These are phyloP conservation scores for Cyclostephanos tholiformis DNA, from an alignment of 108 stramenopile species.

Conservation along the genomic window DNA sequence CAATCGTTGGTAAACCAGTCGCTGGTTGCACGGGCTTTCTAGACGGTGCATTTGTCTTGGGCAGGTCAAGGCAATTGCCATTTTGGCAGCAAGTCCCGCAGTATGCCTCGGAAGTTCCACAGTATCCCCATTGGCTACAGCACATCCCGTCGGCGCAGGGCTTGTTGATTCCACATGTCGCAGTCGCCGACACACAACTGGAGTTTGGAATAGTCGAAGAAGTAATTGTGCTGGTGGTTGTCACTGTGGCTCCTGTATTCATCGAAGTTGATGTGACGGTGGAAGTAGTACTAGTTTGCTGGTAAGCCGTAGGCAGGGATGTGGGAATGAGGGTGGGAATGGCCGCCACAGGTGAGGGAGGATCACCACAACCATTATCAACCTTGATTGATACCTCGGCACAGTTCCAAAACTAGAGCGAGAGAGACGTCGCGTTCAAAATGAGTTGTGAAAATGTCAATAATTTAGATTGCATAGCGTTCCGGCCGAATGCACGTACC, in stretches of 20 bases:
- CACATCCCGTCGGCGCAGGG: slow-evolving; percentile 22
- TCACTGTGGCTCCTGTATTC: slow-evolving; percentile 9
- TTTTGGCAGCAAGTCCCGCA: slow-evolving; percentile 26
- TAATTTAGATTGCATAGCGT: neutral
- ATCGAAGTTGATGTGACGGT: slow-evolving; percentile 10
- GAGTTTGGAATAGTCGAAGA: slow-evolving; percentile 1
- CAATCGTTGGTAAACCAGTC: neutral
- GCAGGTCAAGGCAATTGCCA: slow-evolving; percentile 12
- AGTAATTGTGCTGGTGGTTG: slow-evolving; percentile 15
- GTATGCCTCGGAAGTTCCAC: slow-evolving; percentile 25
- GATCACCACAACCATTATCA: slow-evolving; percentile 18
- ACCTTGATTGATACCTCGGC: slow-evolving; percentile 38
- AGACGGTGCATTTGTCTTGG: neutral
- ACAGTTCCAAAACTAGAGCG: slow-evolving; percentile 39
- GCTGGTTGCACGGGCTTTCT: slow-evolving; percentile 1
- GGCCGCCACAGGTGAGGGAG: neutral
- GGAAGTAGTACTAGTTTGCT: slow-evolving; percentile 10
- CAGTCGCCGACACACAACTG: slow-evolving; percentile 17
- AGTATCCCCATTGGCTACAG: slow-evolving; percentile 31
- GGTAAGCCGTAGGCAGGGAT: neutral
- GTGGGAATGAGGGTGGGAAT: neutral
- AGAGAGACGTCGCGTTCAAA: too few species aligned
- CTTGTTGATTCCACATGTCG: slow-evolving; percentile 21
- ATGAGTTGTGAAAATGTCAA: neutral
- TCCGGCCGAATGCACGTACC: slow-evolving; percentile 14